Percentiles rank a stretch among this genome's conserved stretches.
These are phyloP conservation scores for Flaveria bidentis DNA, from an alignment of 129 eudicot species.

Conservation along the genomic window DNA sequence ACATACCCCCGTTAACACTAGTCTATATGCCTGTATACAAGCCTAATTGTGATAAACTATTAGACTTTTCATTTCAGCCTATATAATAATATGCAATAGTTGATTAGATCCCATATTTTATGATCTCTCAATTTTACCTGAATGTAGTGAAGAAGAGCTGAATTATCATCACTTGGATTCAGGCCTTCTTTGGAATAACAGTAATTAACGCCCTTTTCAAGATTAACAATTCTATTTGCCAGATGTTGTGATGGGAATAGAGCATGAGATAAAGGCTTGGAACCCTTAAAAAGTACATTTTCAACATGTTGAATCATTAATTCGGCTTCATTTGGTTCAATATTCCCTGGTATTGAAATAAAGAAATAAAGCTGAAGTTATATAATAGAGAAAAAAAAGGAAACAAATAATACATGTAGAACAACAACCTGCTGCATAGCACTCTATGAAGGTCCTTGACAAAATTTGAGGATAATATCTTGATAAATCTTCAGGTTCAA, in stretches of 20 bases:
- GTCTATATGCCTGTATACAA: not conserved
- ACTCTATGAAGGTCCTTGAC: constrained; percentile 79
- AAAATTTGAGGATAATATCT: constrained; percentile 70
- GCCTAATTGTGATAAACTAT: not conserved
- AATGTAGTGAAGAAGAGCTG: constrained; percentile 89
- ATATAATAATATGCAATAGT: not conserved
- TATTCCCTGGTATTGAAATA: constrained; percentile 58
- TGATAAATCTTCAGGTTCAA: constrained; percentile 64
- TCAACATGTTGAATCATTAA: constrained; percentile 71
- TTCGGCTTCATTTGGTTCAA: constrained; percentile 83
- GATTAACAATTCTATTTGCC: constrained; percentile 77
- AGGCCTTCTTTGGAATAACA: constrained; percentile 70
- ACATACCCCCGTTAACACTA: constrained; percentile 13
- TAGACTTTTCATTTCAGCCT: not conserved
- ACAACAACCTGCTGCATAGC: constrained; percentile 78
- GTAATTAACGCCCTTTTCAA: constrained; percentile 64
- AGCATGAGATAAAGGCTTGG: constrained; percentile 63
- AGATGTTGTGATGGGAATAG: constrained; percentile 79
- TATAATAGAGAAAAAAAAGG: not conserved
- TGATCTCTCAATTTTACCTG: constrained; percentile 51
- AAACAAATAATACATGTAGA: constrained; percentile 9
- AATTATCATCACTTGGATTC: constrained; percentile 95
- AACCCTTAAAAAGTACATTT: constrained; percentile 57
- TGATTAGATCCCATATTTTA: not conserved
- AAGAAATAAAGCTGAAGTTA: constrained; percentile 11